Evolutionary conservation across 2,329 filamentous ascomycete genomes (phyloP).

Genomic region (Venturia asperata): DNA sequence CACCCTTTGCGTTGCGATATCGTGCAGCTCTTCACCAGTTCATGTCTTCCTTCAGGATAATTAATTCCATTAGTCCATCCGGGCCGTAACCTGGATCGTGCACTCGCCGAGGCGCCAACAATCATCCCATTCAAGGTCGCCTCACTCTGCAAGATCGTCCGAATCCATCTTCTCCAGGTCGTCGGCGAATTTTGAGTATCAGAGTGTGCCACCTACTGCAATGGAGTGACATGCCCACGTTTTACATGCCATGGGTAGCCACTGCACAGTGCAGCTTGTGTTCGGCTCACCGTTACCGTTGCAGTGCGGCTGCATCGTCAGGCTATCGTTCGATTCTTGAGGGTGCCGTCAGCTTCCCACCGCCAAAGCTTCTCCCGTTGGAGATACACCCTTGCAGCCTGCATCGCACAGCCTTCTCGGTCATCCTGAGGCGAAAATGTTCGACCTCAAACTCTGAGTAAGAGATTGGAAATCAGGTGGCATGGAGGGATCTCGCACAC

Average conservation of each 20-base stretch:
- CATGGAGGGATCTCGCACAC: background rate
- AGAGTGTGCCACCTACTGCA: background rate
- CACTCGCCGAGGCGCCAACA: background rate
- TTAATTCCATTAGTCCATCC: background rate
- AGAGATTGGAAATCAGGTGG: background rate
- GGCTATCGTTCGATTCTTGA: background rate
- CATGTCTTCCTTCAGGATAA: background rate
- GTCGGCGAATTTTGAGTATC: background rate
- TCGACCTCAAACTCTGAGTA: background rate
- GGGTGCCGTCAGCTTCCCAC: conserved; percentile 2
- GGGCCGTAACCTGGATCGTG: background rate
- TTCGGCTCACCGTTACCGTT: conserved; percentile 5
- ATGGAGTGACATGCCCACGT: background rate
- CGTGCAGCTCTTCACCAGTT: background rate
- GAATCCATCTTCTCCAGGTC: background rate
- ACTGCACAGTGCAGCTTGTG: background rate
- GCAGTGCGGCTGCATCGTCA: background rate
- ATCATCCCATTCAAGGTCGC: background rate
- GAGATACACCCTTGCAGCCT: background rate
- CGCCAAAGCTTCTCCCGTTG: background rate
- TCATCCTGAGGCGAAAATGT: background rate
- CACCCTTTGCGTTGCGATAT: background rate
- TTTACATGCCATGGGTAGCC: background rate
- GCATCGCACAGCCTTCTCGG: background rate
- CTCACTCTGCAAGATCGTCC: background rate